Percentiles rank a stretch among this genome's conserved stretches.
Evolutionary conservation across 2,329 filamentous ascomycete genomes (phyloP).

Genomic region (Aulographum hederae): DNA sequence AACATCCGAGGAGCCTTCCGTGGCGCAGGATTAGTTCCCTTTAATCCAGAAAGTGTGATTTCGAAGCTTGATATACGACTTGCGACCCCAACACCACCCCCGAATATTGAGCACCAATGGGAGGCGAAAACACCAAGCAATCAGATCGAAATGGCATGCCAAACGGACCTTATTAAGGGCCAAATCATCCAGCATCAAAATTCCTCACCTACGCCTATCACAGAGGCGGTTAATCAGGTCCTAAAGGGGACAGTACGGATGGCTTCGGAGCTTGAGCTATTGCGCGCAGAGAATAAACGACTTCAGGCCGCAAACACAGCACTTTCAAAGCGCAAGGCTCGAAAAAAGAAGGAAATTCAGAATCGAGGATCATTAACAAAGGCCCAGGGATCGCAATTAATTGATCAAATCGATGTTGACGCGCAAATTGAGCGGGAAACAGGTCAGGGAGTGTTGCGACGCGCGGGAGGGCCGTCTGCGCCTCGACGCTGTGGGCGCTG

Average conservation of each 20-base stretch:
- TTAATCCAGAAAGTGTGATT: conserved; percentile 14
- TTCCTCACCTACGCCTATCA: conserved; percentile 2
- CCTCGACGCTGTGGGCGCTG: conserved; percentile 1
- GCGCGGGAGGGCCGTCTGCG: background rate
- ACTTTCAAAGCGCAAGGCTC: conserved; percentile 2
- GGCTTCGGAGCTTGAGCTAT: background rate
- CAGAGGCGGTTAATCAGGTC: conserved; percentile 6
- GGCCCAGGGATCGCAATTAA: background rate
- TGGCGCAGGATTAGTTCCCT: conserved; percentile 15
- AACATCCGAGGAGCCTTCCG: conserved; percentile 14
- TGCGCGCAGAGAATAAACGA: background rate
- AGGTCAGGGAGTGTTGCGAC: background rate
- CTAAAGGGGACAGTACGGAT: conserved; percentile 3
- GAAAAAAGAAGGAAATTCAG: conserved; percentile 2
- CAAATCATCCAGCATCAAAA: conserved; percentile 5
- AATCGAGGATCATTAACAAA: background rate
- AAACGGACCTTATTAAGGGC: conserved; percentile 4
- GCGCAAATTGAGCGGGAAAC: background rate
- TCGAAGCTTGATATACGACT: conserved; percentile 10
- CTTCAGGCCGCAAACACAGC: background rate
- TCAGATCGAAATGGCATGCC: conserved; percentile 2
- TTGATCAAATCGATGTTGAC: background rate
- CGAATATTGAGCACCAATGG: conserved; percentile 2
- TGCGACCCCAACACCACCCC: conserved; percentile 6
- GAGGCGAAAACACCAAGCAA: conserved; percentile 9